Evolutionary conservation across 2,329 filamentous ascomycete species (phyloP).

Genomic region (Diaporthe sp.): DNA sequence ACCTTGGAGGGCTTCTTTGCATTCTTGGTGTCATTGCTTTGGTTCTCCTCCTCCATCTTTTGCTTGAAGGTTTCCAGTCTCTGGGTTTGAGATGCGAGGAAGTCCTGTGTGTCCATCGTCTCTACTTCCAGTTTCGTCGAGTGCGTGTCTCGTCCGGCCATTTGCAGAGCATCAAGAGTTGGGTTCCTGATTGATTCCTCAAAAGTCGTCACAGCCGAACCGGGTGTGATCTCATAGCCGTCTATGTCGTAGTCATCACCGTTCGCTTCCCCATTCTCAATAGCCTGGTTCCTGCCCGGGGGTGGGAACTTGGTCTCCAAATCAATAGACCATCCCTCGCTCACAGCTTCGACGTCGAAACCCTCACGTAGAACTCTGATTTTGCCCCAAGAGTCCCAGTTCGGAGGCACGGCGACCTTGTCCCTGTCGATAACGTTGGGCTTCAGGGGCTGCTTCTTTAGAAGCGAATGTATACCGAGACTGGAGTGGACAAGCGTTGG

Average conservation of each 20-base stretch:
- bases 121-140: conserved; percentile 70
- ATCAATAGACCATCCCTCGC: conserved; percentile 87
- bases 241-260: conserved; percentile 48
- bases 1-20: conserved; percentile 59
- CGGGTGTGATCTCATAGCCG: conserved; percentile 55
- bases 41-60: conserved; percentile 66
- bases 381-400: conserved; percentile 99
- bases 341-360: conserved; percentile 91
- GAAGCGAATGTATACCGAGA: conserved; percentile 85
- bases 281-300: conserved; percentile 45
- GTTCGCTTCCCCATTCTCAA: conserved; percentile 44
- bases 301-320: conserved; percentile 72
- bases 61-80: conserved; percentile 77
- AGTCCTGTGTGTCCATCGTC: conserved; percentile 82
- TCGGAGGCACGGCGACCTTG: conserved; percentile 93
- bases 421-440: conserved; percentile 94
- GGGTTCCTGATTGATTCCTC: conserved; percentile 86
- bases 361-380: conserved; percentile 92
- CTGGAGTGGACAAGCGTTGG: conserved; percentile 87
- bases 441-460: conserved; percentile 84
- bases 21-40: conserved; percentile 60
- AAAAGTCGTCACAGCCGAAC: conserved; percentile 79
- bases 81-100: conserved; percentile 81
- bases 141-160: conserved; percentile 64
- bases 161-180: conserved; percentile 72